Conservation (phyloP, 495 filamentous ascomycete species). For the Penicilliopsis zonata region DNA sequence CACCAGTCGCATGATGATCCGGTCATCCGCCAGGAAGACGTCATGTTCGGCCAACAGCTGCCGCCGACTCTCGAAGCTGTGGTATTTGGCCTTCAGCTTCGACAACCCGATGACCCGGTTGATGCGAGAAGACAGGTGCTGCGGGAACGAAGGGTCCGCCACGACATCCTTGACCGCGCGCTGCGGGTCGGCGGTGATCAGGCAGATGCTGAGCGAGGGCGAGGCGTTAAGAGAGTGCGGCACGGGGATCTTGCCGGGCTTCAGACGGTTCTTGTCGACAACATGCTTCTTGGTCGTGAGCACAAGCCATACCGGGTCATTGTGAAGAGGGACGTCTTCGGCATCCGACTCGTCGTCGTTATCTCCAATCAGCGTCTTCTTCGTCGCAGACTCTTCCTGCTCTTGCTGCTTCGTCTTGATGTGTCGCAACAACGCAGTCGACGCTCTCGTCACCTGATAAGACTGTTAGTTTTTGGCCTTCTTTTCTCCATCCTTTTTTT, state of each 20-base stretch:
- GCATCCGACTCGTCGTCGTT: slow-evolving; percentile 39
- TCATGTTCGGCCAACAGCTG: slow-evolving; percentile 77
- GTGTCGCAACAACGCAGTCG: slow-evolving; percentile 67
- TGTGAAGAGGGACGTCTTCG: slow-evolving; percentile 29
- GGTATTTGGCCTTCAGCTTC: slow-evolving; percentile 79
- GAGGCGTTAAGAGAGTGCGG: slow-evolving; percentile 61
- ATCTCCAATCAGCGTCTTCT: slow-evolving; percentile 61
- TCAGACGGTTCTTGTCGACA: slow-evolving; percentile 59
- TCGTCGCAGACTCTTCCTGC: slow-evolving; percentile 41
- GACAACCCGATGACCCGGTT: slow-evolving; percentile 67
- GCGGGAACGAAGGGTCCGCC: slow-evolving; percentile 61
- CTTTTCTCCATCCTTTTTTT: background rate
- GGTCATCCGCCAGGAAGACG: slow-evolving; percentile 78
- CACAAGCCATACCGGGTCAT: slow-evolving; percentile 68
- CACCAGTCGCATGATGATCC: slow-evolving; percentile 67
- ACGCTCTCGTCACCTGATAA: slow-evolving; percentile 61
- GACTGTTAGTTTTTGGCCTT: slow-evolving; percentile 8
- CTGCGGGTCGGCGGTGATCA: slow-evolving; percentile 81
- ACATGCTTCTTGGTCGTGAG: slow-evolving; percentile 87
- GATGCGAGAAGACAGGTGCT: slow-evolving; percentile 57
- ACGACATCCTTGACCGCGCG: slow-evolving; percentile 81
- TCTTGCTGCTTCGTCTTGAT: slow-evolving; percentile 55
- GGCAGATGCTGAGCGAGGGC: slow-evolving; percentile 56
- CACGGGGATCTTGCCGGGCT: slow-evolving; percentile 55
- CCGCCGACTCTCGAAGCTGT: slow-evolving; percentile 72